Conservation (phyloP, 192 early-diverging fungal genomes). For the Funneliformis geosporum region DNA sequence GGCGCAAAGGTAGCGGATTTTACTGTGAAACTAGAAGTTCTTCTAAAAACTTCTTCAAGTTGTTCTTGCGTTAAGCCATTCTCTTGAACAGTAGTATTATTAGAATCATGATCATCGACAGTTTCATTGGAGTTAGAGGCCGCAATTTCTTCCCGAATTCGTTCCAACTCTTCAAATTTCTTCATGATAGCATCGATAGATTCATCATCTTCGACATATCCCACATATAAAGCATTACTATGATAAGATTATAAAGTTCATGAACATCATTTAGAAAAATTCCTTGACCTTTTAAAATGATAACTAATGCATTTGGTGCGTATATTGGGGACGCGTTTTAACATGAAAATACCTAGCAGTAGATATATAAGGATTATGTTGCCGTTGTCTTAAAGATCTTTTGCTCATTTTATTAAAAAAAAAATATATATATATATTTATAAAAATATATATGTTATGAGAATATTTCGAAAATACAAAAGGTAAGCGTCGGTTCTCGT, state of each 20-base stretch:
- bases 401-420: not conserved
- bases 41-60: constrained; percentile 87
- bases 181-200: constrained; percentile 97
- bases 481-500: no score
- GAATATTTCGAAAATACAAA: no score
- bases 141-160: constrained; percentile 80
- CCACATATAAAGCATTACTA: constrained; percentile 82
- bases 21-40: constrained; percentile 87
- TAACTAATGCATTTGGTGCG: no score
- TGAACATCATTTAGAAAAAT: not conserved
- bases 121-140: constrained; percentile 29
- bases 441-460: no score
- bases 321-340: not conserved
- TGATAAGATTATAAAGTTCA: not conserved
- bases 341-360: constrained; percentile 11
- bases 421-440: no score
- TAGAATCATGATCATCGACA: not conserved
- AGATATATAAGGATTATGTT: constrained; percentile 3
- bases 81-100: constrained; percentile 22
- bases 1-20: constrained; percentile 60
- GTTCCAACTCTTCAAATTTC: constrained; percentile 95
- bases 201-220: constrained; percentile 96
- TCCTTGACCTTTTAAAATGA: not conserved
- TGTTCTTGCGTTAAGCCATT: constrained; percentile 69
- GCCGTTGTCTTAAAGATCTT: constrained; percentile 1